A percentile compares a stretch with the other conserved stretches of the same genome.
Conservation (phyloP, 768 basidiomycete species). For the Mycena crocata region DNA sequence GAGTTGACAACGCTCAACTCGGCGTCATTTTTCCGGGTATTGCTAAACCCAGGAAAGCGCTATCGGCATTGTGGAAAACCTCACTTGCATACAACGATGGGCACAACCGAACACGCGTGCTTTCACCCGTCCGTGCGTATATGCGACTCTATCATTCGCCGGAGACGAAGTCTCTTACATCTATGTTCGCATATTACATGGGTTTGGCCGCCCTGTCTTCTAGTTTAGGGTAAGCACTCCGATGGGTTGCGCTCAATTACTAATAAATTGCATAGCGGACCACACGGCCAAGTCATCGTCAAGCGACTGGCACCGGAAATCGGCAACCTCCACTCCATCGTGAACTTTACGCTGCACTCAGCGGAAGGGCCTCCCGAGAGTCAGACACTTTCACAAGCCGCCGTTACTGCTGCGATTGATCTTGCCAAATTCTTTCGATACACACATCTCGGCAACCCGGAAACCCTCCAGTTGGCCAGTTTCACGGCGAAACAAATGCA, state of each 20-base stretch:
- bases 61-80: conserved; percentile 31
- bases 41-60: conserved; percentile 14
- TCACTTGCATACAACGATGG: conserved; percentile 33
- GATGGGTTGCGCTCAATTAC: background rate
- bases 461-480: conserved; percentile 26
- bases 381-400: conserved; percentile 27
- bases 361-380: conserved; percentile 8
- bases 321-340: conserved; percentile 32
- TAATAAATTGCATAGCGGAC: conserved; percentile 24
- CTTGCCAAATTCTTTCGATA: conserved; percentile 33
- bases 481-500: conserved; percentile 21
- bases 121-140: conserved; percentile 36
- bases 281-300: conserved; percentile 31
- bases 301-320: conserved; percentile 32
- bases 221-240: conserved; percentile 24
- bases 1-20: conserved; percentile 29
- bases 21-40: conserved; percentile 24
- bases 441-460: conserved; percentile 31
- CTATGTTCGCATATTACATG: conserved; percentile 35
- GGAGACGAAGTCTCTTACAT: conserved; percentile 14
- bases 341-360: conserved; percentile 28
- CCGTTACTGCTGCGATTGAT: conserved; percentile 31
- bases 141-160: conserved; percentile 31
- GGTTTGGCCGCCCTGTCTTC: conserved; percentile 29
- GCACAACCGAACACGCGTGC: conserved; percentile 32